Percentiles rank a stretch among this genome's conserved stretches.
These are phyloP conservation scores for Cytospora paraplurivora DNA, from an alignment of 2,329 filamentous ascomycete genomes.

Conservation along the genomic window DNA sequence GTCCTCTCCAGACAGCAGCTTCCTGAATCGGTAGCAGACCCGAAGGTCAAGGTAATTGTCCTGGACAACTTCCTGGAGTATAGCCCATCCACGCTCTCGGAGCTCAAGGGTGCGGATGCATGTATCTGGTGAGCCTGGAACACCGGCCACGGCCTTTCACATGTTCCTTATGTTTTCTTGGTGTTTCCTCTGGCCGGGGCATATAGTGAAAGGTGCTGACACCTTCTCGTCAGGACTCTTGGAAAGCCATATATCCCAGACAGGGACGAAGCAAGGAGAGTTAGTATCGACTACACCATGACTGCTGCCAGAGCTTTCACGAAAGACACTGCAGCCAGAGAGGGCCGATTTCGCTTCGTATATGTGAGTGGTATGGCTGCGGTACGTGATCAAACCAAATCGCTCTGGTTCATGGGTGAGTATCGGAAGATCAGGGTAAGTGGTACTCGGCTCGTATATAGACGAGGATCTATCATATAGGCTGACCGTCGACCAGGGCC, in stretches of 20 bases:
- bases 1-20: constrained; percentile 14
- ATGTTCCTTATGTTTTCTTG: too few species aligned
- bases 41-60: constrained; percentile 5
- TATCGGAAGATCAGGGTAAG: neutral
- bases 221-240: neutral
- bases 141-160: neutral
- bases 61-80: constrained; percentile 12
- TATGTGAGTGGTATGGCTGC: neutral
- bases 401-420: neutral
- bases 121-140: constrained; percentile 19
- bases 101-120: constrained; percentile 11
- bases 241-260: neutral
- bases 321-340: neutral
- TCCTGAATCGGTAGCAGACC: neutral
- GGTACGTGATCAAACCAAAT: neutral
- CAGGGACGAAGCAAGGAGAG: neutral
- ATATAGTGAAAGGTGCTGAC: neutral
- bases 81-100: neutral
- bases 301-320: neutral
- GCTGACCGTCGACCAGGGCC: neutral
- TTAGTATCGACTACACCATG: neutral
- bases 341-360: neutral
- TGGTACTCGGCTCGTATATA: neutral
- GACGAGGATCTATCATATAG: neutral
- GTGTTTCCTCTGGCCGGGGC: neutral